phyloP scores from a whole-genome alignment of 495 filamentous ascomycete species.

The Aspergillus ostianus region DNA sequence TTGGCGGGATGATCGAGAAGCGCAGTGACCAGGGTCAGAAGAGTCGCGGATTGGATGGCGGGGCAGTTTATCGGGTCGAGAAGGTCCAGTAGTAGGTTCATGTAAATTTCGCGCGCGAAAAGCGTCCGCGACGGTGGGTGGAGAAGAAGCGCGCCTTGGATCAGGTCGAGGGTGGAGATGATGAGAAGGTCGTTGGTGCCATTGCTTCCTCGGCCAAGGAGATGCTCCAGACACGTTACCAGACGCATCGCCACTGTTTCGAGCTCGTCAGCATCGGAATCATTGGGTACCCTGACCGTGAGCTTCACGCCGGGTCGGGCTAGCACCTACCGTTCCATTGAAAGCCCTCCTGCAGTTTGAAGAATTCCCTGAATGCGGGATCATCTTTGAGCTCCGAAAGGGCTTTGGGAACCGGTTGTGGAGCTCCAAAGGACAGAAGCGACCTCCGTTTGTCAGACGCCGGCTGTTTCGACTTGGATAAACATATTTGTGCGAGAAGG shows the following conservation, averaged over 20 bases:
- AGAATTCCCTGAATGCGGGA: constrained; percentile 93
- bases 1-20: constrained; percentile 80
- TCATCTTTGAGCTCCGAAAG: constrained; percentile 72
- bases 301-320: neutral
- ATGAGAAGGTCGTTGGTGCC: constrained; percentile 88
- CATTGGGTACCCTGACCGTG: neutral
- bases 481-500: constrained; percentile 91
- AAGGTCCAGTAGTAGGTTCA: constrained; percentile 95
- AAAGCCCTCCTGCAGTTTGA: constrained; percentile 93
- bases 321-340: constrained; percentile 79
- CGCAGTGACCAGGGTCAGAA: constrained; percentile 86
- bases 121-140: constrained; percentile 89
- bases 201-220: constrained; percentile 75
- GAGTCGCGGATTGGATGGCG: constrained; percentile 82
- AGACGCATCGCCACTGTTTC: constrained; percentile 74
- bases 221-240: constrained; percentile 80
- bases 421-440: constrained; percentile 31
- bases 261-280: constrained; percentile 10
- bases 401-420: constrained; percentile 57
- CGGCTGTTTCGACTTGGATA: constrained; percentile 56
- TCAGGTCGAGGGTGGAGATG: constrained; percentile 80
- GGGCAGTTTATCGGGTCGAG: constrained; percentile 91
- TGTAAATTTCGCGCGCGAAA: constrained; percentile 87
- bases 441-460: constrained; percentile 45
- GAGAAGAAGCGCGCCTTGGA: constrained; percentile 86